Evolutionary conservation across 257 asterid species (phyloP).

Genomic region (Solanum phureja): DNA sequence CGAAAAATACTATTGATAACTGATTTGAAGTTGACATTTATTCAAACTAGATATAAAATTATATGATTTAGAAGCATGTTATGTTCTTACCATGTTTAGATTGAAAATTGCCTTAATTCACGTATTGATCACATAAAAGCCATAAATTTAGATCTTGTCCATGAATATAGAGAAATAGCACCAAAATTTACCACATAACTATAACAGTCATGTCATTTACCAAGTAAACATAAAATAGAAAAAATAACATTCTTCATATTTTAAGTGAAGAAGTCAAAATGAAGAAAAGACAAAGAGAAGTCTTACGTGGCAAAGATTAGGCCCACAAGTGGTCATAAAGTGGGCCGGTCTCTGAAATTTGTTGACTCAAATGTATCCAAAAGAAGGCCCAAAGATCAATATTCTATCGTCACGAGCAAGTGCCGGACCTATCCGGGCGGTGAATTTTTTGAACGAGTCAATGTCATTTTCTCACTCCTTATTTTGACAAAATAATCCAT

Average conservation of each 20-base stretch:
- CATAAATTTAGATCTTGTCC: not conserved
- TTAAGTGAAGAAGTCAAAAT: not conserved
- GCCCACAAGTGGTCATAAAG: constrained; percentile 7
- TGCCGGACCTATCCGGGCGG: constrained; percentile 24
- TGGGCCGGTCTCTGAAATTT: constrained; percentile 1
- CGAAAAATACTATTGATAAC: not conserved
- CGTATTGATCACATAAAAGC: not conserved
- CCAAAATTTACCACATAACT: not conserved
- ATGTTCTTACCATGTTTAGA: not conserved
- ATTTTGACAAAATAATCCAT: constrained; percentile 9
- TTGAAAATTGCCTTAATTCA: not conserved
- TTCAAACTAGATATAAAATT: no score
- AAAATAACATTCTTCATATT: not conserved
- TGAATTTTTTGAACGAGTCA: constrained; percentile 26
- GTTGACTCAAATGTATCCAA: not conserved
- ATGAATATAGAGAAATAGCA: not conserved
- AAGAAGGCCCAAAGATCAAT: not conserved
- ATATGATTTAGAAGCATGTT: not conserved
- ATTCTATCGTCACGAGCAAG: not conserved
- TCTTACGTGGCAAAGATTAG: not conserved
- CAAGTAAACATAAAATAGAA: not conserved
- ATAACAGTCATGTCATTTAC: not conserved
- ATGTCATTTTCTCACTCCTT: constrained; percentile 4
- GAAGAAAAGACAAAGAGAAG: not conserved
- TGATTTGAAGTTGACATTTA: no score